Conservation (phyloP, 75 land plant species). For the Pinus tabuliformis region DNA sequence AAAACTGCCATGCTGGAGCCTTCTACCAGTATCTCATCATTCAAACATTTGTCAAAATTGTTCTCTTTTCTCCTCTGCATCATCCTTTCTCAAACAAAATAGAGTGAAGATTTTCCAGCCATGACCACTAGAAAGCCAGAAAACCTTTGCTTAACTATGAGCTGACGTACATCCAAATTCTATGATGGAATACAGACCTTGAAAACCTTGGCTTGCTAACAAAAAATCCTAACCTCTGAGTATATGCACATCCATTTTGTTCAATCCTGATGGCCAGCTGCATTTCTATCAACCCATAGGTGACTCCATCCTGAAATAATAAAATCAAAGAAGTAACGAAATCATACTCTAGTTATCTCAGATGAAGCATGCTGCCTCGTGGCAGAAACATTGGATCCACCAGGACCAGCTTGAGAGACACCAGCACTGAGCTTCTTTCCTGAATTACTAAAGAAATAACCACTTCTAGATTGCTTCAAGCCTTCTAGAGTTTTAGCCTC, state of each 20-base stretch:
- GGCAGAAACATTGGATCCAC: conserved; percentile 3
- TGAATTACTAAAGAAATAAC: not conserved
- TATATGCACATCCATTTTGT: conserved; percentile 3
- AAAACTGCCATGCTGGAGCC: conserved; percentile 2
- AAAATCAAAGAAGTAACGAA: not conserved
- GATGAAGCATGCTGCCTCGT: not conserved
- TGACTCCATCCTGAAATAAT: not conserved
- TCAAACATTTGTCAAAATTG: not conserved
- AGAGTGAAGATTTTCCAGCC: not conserved
- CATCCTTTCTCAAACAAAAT: not conserved
- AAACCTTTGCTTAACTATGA: not conserved
- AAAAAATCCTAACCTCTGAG: not conserved
- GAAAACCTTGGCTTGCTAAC: not conserved
- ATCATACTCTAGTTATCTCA: conserved; percentile 1
- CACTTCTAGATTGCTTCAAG: conserved; percentile 11
- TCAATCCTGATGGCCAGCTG: not conserved
- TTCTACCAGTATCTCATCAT: not conserved
- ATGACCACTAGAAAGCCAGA: not conserved
- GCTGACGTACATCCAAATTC: too few species aligned
- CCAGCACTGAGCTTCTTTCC: not conserved
- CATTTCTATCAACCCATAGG: not conserved
- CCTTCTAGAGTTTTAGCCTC: conserved; percentile 24
- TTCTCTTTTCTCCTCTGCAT: not conserved
- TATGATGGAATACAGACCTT: not conserved
- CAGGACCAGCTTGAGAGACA: conserved; percentile 1